Base-by-base conservation (phyloP, 306 rosid genomes). In the Rosa persica region DNA sequence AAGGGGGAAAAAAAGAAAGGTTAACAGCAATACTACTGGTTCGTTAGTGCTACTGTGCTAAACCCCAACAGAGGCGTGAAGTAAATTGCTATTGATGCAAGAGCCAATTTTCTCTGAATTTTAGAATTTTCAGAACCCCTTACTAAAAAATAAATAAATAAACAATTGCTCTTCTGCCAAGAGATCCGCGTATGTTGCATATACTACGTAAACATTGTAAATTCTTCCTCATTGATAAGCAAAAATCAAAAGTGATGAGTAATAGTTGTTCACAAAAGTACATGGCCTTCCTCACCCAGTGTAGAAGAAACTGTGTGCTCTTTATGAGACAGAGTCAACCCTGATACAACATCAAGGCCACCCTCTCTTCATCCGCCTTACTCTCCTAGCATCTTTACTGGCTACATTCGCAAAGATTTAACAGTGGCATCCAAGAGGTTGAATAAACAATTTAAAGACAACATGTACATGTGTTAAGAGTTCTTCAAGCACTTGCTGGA, bases 381-480 rank as follows among this genome's bases (percentile, higher is more conserved):
- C 88, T 72, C 87, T 66, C 78, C 86, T 80, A 80, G 87, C 85
- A 80, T 82, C 87, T 86, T 88, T 83, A 76, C 76, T 39, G 70
- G 67, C 51, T 73, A 73, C 68, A 25, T 73, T 65, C 79, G 79
- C 74, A 78, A 75, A 78, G 83, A 79, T 86, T 82, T 62, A 75
- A 85, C 67, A 68, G 76, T 66, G 80, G 80, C 79, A 80, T 78
- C 85, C 76, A 75, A 30, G 77, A 66, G 77, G 78, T 80, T 75
- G 81, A 84, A 69, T 55, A 65, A 67, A 77, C 83, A 78, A 75
- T 75, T 66, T 81, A 70, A 87, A 80, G 84, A 82, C 70, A 78
- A 54, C 93, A 89, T 88, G 83, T 88, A 87, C 91, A 92, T 36
- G 78, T 74, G 81, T 75, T 69, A 47, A n/a, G n/a, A n/a, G 43